Percentiles rank a stretch among this genome's conserved stretches.
Evolutionary conservation across 2,329 filamentous ascomycete species (phyloP).

Genomic region (Cladobotryum mycophilum): DNA sequence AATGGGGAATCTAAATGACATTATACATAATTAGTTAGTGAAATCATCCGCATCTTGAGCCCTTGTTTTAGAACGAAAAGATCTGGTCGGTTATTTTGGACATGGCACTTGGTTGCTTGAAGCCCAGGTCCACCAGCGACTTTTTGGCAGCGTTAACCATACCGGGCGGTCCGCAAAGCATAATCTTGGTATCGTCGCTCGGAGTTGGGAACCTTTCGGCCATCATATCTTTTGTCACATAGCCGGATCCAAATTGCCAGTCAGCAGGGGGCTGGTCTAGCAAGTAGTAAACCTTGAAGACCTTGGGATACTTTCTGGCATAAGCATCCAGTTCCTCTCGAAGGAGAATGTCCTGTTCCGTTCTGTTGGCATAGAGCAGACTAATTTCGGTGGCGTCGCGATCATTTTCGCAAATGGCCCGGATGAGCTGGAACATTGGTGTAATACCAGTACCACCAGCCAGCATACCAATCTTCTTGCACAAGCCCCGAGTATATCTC

Average conservation of each 20-base stretch:
- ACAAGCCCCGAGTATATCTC: constrained; percentile 40
- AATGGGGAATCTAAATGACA: too few relatives aligned
- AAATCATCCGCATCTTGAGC: too few relatives aligned
- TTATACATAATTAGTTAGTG: too few relatives aligned
- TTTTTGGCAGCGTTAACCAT: constrained; percentile 55
- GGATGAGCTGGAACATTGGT: constrained; percentile 48
- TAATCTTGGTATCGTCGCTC: constrained; percentile 40
- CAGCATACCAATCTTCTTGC: constrained; percentile 37
- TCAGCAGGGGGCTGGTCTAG: constrained; percentile 39
- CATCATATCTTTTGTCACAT: constrained; percentile 46
- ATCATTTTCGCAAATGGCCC: constrained; percentile 57
- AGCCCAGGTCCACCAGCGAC: constrained; percentile 42
- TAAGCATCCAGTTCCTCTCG: constrained; percentile 49
- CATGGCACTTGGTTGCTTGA: constrained; percentile 41
- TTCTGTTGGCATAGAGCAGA: constrained; percentile 54
- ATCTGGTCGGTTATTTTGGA: constrained; percentile 50
- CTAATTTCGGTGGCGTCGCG: constrained; percentile 50
- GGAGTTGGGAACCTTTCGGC: constrained; percentile 40
- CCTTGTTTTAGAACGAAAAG: constrained; percentile 41
- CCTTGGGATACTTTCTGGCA: constrained; percentile 42
- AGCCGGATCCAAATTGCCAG: constrained; percentile 46
- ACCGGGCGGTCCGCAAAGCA: constrained; percentile 56
- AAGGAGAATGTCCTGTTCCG: constrained; percentile 54
- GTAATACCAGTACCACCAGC: constrained; percentile 37
- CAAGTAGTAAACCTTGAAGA: constrained; percentile 51